Conservation (phyloP, 2,329 filamentous ascomycete species). For the Aspergillus hortae region DNA sequence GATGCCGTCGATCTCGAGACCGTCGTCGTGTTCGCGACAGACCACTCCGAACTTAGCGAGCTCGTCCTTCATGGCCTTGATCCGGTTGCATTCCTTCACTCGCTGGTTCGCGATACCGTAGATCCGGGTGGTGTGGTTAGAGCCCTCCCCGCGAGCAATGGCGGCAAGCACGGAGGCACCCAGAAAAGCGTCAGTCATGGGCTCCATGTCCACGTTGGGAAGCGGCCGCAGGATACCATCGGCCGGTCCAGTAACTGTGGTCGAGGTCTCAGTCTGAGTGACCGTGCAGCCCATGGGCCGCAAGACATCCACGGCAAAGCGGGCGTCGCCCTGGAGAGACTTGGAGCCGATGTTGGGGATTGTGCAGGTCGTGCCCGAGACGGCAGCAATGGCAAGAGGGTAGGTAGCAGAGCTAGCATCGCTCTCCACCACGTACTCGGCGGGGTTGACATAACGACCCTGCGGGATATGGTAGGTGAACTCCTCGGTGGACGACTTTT, state of each 20-base stretch:
- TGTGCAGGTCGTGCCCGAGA: conserved; percentile 92
- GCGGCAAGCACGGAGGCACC: conserved; percentile 91
- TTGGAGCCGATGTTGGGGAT: conserved; percentile 92
- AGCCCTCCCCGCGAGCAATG: conserved; percentile 68
- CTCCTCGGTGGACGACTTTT: conserved; percentile 70
- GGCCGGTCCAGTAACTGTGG: conserved; percentile 86
- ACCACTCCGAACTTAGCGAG: conserved; percentile 87
- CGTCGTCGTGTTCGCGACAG: conserved; percentile 86
- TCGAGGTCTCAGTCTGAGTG: conserved; percentile 77
- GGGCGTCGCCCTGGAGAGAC: conserved; percentile 90
- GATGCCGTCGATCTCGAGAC: conserved; percentile 67
- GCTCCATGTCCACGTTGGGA: conserved; percentile 90
- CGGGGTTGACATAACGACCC: conserved; percentile 76
- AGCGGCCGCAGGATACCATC: conserved; percentile 70
- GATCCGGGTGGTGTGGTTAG: conserved; percentile 69
- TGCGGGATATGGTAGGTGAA: conserved; percentile 94
- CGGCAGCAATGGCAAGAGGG: conserved; percentile 87
- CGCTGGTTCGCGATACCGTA: conserved; percentile 95
- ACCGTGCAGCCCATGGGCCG: conserved; percentile 91
- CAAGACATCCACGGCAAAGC: conserved; percentile 87
- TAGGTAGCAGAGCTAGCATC: conserved; percentile 98
- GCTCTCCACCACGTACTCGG: conserved; percentile 87
- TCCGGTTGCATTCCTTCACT: conserved; percentile 97
- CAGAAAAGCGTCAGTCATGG: conserved; percentile 98
- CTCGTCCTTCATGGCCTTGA: conserved; percentile 91